Conservation (phyloP, 208 protist genomes). For the Trypanosoma theileri region DNA sequence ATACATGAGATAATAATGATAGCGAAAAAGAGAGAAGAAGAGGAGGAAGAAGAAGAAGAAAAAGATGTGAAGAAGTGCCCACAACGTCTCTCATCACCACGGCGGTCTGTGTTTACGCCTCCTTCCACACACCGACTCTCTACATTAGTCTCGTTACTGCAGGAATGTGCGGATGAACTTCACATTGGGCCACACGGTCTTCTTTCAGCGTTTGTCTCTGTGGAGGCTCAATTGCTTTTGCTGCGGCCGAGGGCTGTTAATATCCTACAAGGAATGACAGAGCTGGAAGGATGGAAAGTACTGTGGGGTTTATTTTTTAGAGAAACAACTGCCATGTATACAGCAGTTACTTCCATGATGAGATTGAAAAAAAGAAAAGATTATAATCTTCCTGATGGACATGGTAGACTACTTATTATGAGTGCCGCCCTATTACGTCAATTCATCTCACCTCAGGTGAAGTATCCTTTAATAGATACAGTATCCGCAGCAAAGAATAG, state of each 20-base stretch:
- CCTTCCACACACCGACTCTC: neutral
- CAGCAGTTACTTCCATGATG: neutral
- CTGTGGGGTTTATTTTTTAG: slow-evolving; percentile 14
- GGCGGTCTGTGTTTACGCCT: neutral
- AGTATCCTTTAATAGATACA: slow-evolving; percentile 10
- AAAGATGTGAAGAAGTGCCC: neutral
- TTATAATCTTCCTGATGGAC: slow-evolving; percentile 15
- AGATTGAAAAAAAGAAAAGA: neutral
- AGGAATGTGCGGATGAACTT: slow-evolving; percentile 13
- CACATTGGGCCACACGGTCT: slow-evolving; percentile 22
- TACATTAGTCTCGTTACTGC: slow-evolving; percentile 7
- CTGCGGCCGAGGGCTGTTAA: slow-evolving; percentile 9
- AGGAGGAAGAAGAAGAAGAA: neutral
- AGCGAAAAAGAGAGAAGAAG: too few relatives aligned
- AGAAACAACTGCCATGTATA: neutral
- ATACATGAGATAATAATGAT: too few relatives aligned
- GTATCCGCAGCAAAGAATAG: slow-evolving; percentile 4
- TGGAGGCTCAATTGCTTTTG: slow-evolving; percentile 14
- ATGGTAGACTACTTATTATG: slow-evolving; percentile 21
- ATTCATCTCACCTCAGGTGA: slow-evolving; percentile 5
- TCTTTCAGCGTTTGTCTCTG: neutral
- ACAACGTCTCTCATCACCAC: neutral
- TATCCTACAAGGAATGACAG: neutral
- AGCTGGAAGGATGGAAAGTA: slow-evolving; percentile 3
- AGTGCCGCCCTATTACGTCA: slow-evolving; percentile 14